phyloP scores from a whole-genome alignment of 176 grass and related monocot genomes.

The Triticum timopheevii region DNA sequence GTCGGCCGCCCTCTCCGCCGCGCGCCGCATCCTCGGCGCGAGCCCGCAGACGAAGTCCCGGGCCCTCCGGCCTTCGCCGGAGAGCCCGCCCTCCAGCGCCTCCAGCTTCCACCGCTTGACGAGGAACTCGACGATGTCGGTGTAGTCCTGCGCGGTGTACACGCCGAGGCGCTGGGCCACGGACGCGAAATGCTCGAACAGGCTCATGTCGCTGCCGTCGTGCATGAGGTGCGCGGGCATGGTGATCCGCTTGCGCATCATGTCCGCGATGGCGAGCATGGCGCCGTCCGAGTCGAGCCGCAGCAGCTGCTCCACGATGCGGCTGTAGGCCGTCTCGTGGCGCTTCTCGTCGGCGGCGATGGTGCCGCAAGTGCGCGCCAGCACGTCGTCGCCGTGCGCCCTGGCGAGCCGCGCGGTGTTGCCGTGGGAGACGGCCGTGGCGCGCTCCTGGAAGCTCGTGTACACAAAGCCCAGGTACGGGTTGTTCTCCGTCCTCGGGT shows the following conservation, averaged over 20 bases:
- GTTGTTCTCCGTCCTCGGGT: conserved; percentile 88
- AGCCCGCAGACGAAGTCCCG: conserved; percentile 86
- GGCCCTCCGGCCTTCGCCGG: conserved; percentile 65
- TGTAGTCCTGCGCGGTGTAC: conserved; percentile 86
- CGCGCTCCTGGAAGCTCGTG: conserved; percentile 98
- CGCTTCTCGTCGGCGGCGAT: conserved; percentile 99
- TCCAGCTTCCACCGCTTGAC: conserved; percentile 80
- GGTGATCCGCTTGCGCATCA: conserved; percentile 98
- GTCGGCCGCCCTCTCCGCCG: conserved; percentile 70
- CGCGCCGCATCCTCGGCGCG: conserved; percentile 61
- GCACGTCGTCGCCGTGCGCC: conserved; percentile 61
- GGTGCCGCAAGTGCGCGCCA: conserved; percentile 75
- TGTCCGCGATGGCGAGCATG: conserved; percentile 79
- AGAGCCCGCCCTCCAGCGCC: conserved; percentile 52
- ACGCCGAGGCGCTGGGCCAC: conserved; percentile 75
- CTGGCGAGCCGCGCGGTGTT: conserved; percentile 79
- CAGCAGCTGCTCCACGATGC: conserved; percentile 91
- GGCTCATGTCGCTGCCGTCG: conserved; percentile 65
- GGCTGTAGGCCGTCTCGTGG: conserved; percentile 75
- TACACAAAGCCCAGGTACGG: conserved; percentile 93
- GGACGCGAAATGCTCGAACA: conserved; percentile 81
- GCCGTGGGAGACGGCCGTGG: conserved; percentile 85
- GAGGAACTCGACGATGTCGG: conserved; percentile 82
- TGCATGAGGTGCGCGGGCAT: conserved; percentile 99
- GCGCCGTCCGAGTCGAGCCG: conserved; percentile 72